Evolutionary conservation across 345 rosid species (phyloP).

Genomic region (Eucalyptus virginea): DNA sequence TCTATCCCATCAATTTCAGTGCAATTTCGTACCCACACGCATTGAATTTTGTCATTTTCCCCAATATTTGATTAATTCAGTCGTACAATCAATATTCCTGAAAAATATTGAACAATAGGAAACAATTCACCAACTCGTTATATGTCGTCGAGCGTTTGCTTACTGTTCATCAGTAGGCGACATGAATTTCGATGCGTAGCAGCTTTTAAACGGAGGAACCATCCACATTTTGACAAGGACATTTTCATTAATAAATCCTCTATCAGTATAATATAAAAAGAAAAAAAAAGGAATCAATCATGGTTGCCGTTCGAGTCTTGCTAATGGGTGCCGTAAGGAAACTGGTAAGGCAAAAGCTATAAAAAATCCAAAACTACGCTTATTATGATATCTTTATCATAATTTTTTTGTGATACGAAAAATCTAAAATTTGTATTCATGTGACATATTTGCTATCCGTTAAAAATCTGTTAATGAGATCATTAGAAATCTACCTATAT

Average conservation of each 20-base stretch:
- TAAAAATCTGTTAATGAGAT: too few species aligned
- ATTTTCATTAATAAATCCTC: not conserved
- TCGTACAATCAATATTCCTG: not conserved
- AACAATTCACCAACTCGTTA: not conserved
- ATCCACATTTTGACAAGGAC: not conserved
- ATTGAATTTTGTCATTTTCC: not conserved
- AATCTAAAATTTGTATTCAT: fast-evolving
- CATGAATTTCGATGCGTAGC: fast-evolving
- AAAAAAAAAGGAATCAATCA: not conserved
- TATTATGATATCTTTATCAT: too few species aligned
- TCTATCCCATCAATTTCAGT: not conserved
- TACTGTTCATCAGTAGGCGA: not conserved
- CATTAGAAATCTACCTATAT: too few species aligned
- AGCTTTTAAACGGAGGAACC: not conserved
- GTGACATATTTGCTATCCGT: too few species aligned
- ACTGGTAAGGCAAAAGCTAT: not conserved
- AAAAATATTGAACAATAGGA: not conserved
- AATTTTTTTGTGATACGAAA: too few species aligned
- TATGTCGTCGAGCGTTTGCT: not conserved
- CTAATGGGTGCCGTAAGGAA: not conserved
- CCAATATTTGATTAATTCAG: not conserved
- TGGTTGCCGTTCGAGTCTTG: not conserved
- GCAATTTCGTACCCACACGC: not conserved
- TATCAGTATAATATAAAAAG: not conserved
- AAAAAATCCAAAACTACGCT: fast-evolving